Conservation (phyloP, 73 alveolate species). For the Breviolum minutum region DNA sequence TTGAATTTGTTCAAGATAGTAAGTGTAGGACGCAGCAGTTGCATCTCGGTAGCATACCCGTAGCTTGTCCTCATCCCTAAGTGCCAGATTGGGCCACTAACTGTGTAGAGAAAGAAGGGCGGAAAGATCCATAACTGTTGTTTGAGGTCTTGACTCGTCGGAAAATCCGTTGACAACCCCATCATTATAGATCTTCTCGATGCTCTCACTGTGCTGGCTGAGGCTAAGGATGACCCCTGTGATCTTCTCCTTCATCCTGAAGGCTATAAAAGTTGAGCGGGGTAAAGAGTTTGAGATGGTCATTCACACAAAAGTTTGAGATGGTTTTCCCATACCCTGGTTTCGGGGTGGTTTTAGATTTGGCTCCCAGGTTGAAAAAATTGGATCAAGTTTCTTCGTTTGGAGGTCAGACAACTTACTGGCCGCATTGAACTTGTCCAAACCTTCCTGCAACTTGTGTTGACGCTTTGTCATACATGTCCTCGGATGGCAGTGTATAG, state of each 20-base stretch:
- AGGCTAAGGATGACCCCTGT: background rate
- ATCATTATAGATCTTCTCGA: background rate
- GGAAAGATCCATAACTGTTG: background rate
- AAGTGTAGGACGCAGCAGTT: background rate
- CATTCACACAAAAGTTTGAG: background rate
- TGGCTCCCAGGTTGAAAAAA: background rate
- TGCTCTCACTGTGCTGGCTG: background rate
- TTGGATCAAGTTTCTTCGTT: background rate
- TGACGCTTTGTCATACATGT: background rate
- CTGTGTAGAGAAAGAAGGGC: background rate
- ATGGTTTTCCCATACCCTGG: too few species aligned
- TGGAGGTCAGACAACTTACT: background rate
- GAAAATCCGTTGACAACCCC: constrained; percentile 33
- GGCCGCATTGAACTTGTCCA: background rate
- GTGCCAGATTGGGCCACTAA: background rate
- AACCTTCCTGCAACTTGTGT: background rate
- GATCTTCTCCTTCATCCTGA: constrained; percentile 6
- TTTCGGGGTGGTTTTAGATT: too few species aligned
- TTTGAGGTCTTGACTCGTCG: background rate
- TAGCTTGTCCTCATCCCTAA: background rate
- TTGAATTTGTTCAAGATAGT: background rate
- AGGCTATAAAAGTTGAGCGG: background rate
- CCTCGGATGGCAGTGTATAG: background rate
- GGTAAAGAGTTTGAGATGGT: background rate
- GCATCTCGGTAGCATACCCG: background rate